Evolutionary conservation across 2,329 filamentous ascomycete genomes (phyloP), one percentile per base, ranked within the genome.

Genomic region (Coleophoma cylindrospora): DNA sequence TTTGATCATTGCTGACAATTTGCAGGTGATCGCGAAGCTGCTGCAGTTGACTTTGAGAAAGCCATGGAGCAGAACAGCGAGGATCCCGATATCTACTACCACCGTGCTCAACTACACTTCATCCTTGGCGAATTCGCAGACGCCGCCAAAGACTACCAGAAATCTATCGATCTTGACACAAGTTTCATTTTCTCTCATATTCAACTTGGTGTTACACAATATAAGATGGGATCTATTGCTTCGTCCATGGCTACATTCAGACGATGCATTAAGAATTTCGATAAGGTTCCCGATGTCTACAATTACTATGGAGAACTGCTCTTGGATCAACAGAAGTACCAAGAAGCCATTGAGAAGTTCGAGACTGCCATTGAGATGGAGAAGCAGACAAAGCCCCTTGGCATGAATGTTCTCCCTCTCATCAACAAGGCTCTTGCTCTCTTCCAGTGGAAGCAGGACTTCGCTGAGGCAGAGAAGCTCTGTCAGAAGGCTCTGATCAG

Each of bases 141-240:
- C 60, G 94, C 94, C 4, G 91, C 94, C 53, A 96, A 95, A 75
- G 94, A 99, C 74, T 99, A 99, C 75, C 94, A 99, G 70, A 96
- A 95, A 74, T 97, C 94, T 3, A 99, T 99, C 64, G 94, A 99
- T 63, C 81, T 99, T 32, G 94, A 99, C 75, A 81, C 84, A 61
- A 85, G 89, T 60, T 99, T 99, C 72, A 99, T 99, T 74, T 99
- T 96, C 80, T 97, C 92, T 8, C 94, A 99, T 74, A 99, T 99
- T 64, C 94, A 99, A 72, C 88, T 99, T 40, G 94, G 94, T 69
- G 94, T 99, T 47, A 99, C 94, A 45, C 94, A 99, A 73, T 99
- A 99, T 79, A 99, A 99, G 84, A 95, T 97, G 87, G 94, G 94
- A 60, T 96, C 90, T 32, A 88, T 99, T 51, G 94, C 94, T 8